These are phyloP conservation scores for Termitomyces sp. DNA, from an alignment of 768 basidiomycete genomes.

Conservation along the genomic window DNA sequence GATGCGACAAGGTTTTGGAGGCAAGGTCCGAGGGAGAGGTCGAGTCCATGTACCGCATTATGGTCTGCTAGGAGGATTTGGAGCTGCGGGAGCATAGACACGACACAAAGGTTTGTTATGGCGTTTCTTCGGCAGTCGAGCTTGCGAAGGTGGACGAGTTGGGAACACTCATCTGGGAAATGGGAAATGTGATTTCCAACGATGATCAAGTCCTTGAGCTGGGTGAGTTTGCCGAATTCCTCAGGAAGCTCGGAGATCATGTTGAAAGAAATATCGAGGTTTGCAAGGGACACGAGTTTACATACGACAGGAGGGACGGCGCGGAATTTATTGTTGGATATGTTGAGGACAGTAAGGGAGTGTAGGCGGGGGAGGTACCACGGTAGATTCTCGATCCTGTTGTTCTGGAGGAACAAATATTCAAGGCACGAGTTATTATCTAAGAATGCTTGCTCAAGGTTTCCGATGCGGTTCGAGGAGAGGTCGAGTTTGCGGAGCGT, in stretches of 20 bases:
- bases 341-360: conserved; percentile 72
- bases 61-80: conserved; percentile 70
- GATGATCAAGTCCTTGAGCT: conserved; percentile 68
- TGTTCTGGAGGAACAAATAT: conserved; percentile 79
- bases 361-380: conserved; percentile 77
- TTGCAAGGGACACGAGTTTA: conserved; percentile 64
- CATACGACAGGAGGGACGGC: conserved; percentile 69
- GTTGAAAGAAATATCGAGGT: conserved; percentile 96
- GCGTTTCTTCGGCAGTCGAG: conserved; percentile 86
- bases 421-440: conserved; percentile 68
- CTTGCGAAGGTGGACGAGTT: conserved; percentile 53
- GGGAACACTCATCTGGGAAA: conserved; percentile 57
- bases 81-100: conserved; percentile 66
- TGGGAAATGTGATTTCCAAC: conserved; percentile 80
- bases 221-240: conserved; percentile 62
- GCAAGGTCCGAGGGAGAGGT: conserved; percentile 65
- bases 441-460: conserved; percentile 81
- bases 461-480: conserved; percentile 85
- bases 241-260: conserved; percentile 76
- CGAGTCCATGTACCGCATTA: conserved; percentile 76
- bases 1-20: conserved; percentile 68
- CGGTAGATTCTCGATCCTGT: conserved; percentile 82
- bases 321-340: conserved; percentile 94
- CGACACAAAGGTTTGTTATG: conserved; percentile 67
- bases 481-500: conserved; percentile 80